These are phyloP conservation scores for barley (Hordeum vulgare) DNA, from an alignment of 176 grass and related monocot genomes.

Conservation along the genomic window MorexV3_pseudomolecules_assembly NC_058519.1:604780865-604781364, in stretches of 20 bases:
- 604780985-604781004: slow-evolving; percentile 96
- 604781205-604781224: slow-evolving; percentile 76
- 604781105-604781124: slow-evolving; percentile 6
- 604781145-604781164: slow-evolving; percentile 97
- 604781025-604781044: slow-evolving; percentile 38
- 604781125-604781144: slow-evolving; percentile 90
- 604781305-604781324: background rate
- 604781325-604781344: background rate
- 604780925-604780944: background rate
- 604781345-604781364: background rate
- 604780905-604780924: background rate
- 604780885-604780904: background rate
- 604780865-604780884: background rate
- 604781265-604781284: slow-evolving; percentile 33
- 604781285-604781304: slow-evolving; percentile 35
- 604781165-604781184: slow-evolving; percentile 98
- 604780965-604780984: slow-evolving; percentile 78
- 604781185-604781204: slow-evolving; percentile 97
- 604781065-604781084: background rate
- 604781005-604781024: slow-evolving; percentile 92
- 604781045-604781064: slow-evolving; percentile 7
- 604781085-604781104: background rate
- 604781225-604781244: slow-evolving; percentile 75
- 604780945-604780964: slow-evolving; percentile 41
- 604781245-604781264: slow-evolving; percentile 45